Percentiles rank a stretch among this genome's conserved stretches.
phyloP scores from a whole-genome alignment of 2,329 filamentous ascomycete species.

The Rhytidhysteron rufulum region DNA sequence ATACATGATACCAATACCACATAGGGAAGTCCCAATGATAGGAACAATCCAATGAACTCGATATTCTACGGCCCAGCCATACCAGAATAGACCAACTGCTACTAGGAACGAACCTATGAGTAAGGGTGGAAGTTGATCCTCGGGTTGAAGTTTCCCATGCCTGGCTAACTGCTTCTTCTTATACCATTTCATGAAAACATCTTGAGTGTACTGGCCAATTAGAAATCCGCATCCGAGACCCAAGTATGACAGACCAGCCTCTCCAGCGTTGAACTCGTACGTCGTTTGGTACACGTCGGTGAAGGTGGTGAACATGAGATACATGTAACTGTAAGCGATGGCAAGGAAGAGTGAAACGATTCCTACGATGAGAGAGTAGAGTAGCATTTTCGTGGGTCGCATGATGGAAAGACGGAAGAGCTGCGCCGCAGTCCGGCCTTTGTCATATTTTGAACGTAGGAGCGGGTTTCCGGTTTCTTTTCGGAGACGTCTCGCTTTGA shows the following conservation, averaged over 20 bases:
- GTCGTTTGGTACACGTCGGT: conserved; percentile 16
- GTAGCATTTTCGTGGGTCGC: conserved; percentile 52
- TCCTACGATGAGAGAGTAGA: conserved; percentile 51
- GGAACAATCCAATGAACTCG: conserved; percentile 23
- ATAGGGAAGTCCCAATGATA: conserved; percentile 16
- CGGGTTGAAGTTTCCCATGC: conserved; percentile 17
- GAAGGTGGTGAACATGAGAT: conserved; percentile 24
- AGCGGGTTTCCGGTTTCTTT: conserved; percentile 39
- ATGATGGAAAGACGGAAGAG: conserved; percentile 39
- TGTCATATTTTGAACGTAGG: conserved; percentile 32
- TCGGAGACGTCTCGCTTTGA: conserved; percentile 37
- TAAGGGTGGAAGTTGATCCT: conserved; percentile 30
- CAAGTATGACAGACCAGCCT: conserved; percentile 19
- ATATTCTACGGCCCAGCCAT: conserved; percentile 24
- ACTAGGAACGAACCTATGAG: conserved; percentile 21
- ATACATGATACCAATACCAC: conserved; percentile 5
- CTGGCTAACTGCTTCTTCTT: conserved; percentile 19
- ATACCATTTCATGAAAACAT: conserved; percentile 19
- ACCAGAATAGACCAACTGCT: conserved; percentile 21
- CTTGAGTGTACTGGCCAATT: conserved; percentile 27
- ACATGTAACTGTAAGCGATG: conserved; percentile 37
- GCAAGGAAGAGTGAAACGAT: conserved; percentile 39
- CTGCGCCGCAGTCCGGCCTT: conserved; percentile 25
- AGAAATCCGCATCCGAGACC: conserved; percentile 28
- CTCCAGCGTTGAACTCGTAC: conserved; percentile 17